Evolutionary conservation across 805 yeast species (phyloP).

Genomic region (Yarrowia sp.): DNA sequence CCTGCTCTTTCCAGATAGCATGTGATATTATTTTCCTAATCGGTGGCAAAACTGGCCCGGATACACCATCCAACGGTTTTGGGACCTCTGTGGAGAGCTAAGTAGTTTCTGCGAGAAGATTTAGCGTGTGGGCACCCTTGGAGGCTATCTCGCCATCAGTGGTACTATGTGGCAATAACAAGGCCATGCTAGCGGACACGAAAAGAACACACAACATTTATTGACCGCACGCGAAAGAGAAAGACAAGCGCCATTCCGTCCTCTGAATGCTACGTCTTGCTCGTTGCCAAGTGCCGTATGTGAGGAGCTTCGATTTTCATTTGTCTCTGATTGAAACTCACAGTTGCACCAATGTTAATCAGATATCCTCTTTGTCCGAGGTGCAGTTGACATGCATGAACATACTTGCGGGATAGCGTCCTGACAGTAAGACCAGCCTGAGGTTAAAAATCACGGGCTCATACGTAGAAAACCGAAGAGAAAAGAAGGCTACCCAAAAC

Average conservation of each 20-base stretch:
- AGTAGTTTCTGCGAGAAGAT: background rate
- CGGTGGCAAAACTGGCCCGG: constrained; percentile 12
- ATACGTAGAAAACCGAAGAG: constrained; percentile 1
- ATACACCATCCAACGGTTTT: constrained; percentile 7
- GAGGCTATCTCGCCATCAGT: background rate
- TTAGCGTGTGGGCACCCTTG: background rate
- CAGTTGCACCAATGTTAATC: constrained; percentile 13
- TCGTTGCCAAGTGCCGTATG: background rate
- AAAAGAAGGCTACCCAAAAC: constrained; percentile 10
- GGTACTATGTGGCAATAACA: background rate
- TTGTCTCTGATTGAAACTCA: background rate
- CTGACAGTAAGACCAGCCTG: constrained; percentile 10
- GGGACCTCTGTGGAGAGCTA: background rate
- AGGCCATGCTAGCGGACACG: background rate
- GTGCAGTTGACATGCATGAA: constrained; percentile 7
- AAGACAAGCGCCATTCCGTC: no score
- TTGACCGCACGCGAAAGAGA: background rate
- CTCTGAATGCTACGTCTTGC: no score
- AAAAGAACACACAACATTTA: background rate
- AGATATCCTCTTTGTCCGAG: background rate
- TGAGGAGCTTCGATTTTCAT: background rate
- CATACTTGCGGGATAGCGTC: constrained; percentile 22
- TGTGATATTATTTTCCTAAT: background rate
- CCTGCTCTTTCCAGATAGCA: background rate
- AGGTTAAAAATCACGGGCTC: constrained; percentile 25